Base-by-base conservation (phyloP, 2,329 filamentous ascomycete genomes). In the Exophiala bonariae region DNA sequence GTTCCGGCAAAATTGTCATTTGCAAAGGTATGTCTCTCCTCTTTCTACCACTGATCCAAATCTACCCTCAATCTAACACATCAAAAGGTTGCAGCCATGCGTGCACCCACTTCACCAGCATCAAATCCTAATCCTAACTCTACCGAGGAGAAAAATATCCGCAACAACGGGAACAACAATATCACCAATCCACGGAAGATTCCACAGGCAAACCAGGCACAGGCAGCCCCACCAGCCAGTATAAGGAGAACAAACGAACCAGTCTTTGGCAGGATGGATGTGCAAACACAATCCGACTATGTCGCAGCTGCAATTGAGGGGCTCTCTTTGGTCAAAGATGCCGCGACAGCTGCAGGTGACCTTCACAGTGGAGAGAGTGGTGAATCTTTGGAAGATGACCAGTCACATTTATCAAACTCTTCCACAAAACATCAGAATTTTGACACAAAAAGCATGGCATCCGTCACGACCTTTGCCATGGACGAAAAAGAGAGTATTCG, bases 401-500 rank as follows among this genome's bases (percentile, higher is more conserved):
- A 69, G 41, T 75, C 73, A 8, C 72, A 75, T 50, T 61, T 74
- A 13, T 83, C 80, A 13, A 79, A 72, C 55, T 79, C 76, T 36
- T 83, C 81, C 31, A 90, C 85, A 2, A 96, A 96, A 68, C 88
- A 89, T 41, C 86, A 89, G 28, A 96, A 90, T 63, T 77, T 96
- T 32, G 92, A 96, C 65, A 90, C 88, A 39, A 96, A 96, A 72
- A 96, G 91, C 66, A 88, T 95, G 60, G 89, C 89, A 3, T 97
- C 92, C 19, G 89, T 89, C 13, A 95, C 89, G 3, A 96, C 92
- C 0, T 96, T 96, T 70, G 90, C 89, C n/a, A 75, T 96, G 63
- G 92, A 97, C 61, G 92, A 97, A 68, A 96, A 96, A 66, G 92
- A 96, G 65, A 96, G 91, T 4, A 77, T 96, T 44, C 85, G 91